Evolutionary conservation across 768 basidiomycete species (phyloP), one percentile per base, ranked within the genome.

Genomic region (Daedaleopsis sinensis): DNA sequence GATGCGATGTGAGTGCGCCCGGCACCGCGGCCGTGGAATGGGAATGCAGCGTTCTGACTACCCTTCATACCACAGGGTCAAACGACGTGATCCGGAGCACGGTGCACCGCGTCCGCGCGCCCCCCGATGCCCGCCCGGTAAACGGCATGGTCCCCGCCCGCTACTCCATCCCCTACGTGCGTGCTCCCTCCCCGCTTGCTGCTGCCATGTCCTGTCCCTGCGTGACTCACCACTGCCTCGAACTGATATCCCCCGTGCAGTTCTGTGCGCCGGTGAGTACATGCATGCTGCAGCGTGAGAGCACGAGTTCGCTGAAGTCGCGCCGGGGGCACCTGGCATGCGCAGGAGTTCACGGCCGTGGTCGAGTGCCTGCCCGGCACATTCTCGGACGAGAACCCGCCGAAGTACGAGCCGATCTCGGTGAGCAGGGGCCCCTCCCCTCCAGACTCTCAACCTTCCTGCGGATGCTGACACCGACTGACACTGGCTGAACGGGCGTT

Each of bases 91-190:
- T 83, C 37, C 74, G 76, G 64, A 85, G 83, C 68, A 82, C 84
- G 0, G 64, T 83, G 10, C 84, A 85, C 66, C 82, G 84, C 19
- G 84, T 86, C 5, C 74, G 79, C 39, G 77, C 79, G 1, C 82
- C 80, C 21, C 70, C 9, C 51, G 63, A 65, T 13, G 16, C 59
- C 42, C 58, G 46, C 21, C 64, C 24, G 32, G 59, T 56, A n/a
- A 71, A 72, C 46, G 73, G 69, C 6, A 78, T 80, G 72, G 76
- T 81, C 1, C 82, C 80, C 1, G 79, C 79, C 37, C 74, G 86
- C 27, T 87, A 84, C 65, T 87, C 85, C 0, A 87, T 88, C 62
- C 86, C 87, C 37, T 87, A 86, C 66, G 83, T 83, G 61, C 61
- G 82, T 70, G 6, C 43, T 47, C 21, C 8, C 43, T 47, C 21